A percentile compares a stretch with the other conserved stretches of the same genome.
phyloP scores from a whole-genome alignment of 2,329 filamentous ascomycete species.

The Didymella exigua region DNA sequence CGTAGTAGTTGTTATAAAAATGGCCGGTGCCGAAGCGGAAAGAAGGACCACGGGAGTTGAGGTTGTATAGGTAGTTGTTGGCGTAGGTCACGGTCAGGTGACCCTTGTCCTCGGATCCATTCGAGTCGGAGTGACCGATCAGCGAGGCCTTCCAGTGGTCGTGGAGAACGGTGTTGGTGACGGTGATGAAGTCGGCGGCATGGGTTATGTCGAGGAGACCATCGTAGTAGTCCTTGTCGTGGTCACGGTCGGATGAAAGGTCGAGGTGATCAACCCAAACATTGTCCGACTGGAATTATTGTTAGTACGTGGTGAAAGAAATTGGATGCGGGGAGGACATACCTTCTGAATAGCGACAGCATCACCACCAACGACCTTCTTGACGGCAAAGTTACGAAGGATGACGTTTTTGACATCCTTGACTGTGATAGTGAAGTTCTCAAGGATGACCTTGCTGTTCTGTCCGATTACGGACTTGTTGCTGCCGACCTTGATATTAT shows the following conservation, averaged over 20 bases:
- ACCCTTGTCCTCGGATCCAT: conserved; percentile 64
- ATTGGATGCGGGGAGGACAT: conserved; percentile 44
- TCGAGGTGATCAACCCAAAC: conserved; percentile 73
- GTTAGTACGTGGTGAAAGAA: conserved; percentile 33
- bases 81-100: conserved; percentile 68
- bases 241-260: conserved; percentile 62
- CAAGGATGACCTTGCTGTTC: conserved; percentile 53
- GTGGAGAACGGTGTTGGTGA: conserved; percentile 60
- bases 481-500: conserved; percentile 53
- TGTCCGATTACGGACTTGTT: conserved; percentile 61
- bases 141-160: conserved; percentile 66
- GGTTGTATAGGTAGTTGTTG: conserved; percentile 69
- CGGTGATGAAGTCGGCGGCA: conserved; percentile 65
- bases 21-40: conserved; percentile 71
- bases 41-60: conserved; percentile 67
- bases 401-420: conserved; percentile 61
- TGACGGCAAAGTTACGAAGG: conserved; percentile 61
- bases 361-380: conserved; percentile 59
- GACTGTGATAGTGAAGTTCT: conserved; percentile 56
- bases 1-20: conserved; percentile 60
- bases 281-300: conserved; percentile 46
- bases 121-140: conserved; percentile 65
- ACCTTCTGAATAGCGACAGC: conserved; percentile 56
- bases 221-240: conserved; percentile 73
- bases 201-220: conserved; percentile 70